phyloP scores from a whole-genome alignment of 1,139 yeast genomes.

The Ogataea hybrid region DNA sequence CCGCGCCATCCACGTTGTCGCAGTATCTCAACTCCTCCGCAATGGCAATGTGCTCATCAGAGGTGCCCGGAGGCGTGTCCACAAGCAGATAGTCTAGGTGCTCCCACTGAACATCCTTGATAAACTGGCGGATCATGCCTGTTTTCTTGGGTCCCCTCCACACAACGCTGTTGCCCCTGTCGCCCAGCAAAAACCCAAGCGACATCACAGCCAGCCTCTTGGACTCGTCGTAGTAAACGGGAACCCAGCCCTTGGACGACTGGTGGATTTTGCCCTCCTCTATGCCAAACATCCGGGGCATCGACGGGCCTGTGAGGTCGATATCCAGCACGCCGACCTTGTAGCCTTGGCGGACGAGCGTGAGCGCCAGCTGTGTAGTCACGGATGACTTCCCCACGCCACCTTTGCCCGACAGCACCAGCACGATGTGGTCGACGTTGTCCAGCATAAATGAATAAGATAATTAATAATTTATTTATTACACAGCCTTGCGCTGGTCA shows the following conservation, averaged over 20 bases:
- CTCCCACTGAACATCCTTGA: conserved; percentile 92
- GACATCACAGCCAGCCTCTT: conserved; percentile 66
- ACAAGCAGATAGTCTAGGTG: conserved; percentile 76
- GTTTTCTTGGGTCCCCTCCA: conserved; percentile 99
- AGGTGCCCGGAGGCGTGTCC: conserved; percentile 98
- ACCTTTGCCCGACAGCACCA: conserved; percentile 92
- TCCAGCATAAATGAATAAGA: conserved; percentile 48
- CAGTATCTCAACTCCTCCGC: conserved; percentile 82
- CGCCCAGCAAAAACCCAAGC: conserved; percentile 81
- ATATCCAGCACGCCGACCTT: conserved; percentile 93
- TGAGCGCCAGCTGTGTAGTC: conserved; percentile 86
- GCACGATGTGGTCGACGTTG: conserved; percentile 70
- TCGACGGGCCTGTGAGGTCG: conserved; percentile 94
- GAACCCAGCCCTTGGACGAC: conserved; percentile 84
- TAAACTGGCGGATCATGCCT: conserved; percentile 93
- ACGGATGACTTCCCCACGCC: conserved; percentile 98
- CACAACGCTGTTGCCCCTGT: conserved; percentile 87
- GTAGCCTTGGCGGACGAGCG: conserved; percentile 65
- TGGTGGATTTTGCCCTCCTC: conserved; percentile 81
- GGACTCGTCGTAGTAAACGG: conserved; percentile 53
- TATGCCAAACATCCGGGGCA: conserved; percentile 94
- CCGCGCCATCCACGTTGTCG: conserved; percentile 85
- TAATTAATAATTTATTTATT: background rate
- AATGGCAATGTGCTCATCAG: conserved; percentile 96
- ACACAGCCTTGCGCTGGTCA: background rate